Evolutionary conservation across 2,329 filamentous ascomycete genomes (phyloP).

Genomic region (Cryphonectria carpinicola): DNA sequence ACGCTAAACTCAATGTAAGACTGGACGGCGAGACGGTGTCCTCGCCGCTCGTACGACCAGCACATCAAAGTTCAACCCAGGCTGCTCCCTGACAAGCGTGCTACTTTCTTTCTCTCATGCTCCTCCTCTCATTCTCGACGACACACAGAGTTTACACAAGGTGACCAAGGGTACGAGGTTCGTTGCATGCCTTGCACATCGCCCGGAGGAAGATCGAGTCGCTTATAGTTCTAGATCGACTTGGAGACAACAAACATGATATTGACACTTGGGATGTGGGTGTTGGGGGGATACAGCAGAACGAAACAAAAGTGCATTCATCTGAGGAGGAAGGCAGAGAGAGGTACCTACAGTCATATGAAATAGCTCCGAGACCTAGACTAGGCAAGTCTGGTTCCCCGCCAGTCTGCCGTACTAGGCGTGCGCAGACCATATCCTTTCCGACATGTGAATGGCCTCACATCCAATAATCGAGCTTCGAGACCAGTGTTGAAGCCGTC

Average conservation of each 20-base stretch:
- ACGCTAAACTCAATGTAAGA: slow-evolving; percentile 14
- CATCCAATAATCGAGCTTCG: neutral
- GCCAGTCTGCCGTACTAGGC: neutral
- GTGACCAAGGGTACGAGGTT: neutral
- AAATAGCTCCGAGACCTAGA: neutral
- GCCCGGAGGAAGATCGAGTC: neutral
- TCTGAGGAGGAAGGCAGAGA: neutral
- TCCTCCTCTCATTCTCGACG: neutral
- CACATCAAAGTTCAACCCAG: neutral
- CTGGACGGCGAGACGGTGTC: neutral
- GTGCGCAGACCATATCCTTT: neutral
- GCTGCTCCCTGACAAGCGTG: slow-evolving; percentile 3
- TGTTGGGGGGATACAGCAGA: neutral
- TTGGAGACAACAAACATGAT: neutral
- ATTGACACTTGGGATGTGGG: neutral
- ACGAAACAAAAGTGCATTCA: neutral
- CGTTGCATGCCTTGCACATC: neutral
- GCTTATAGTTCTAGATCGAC: neutral
- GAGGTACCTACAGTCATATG: neutral
- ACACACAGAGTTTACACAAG: neutral
- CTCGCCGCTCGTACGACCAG: slow-evolving; percentile 2
- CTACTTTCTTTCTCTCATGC: neutral
- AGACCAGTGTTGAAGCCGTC: neutral
- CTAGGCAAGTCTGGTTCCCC: neutral
- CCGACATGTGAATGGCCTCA: slow-evolving; percentile 5